These are phyloP conservation scores for Pulveroboletus sp. DNA, from an alignment of 768 basidiomycete species.

Conservation along the genomic window DNA sequence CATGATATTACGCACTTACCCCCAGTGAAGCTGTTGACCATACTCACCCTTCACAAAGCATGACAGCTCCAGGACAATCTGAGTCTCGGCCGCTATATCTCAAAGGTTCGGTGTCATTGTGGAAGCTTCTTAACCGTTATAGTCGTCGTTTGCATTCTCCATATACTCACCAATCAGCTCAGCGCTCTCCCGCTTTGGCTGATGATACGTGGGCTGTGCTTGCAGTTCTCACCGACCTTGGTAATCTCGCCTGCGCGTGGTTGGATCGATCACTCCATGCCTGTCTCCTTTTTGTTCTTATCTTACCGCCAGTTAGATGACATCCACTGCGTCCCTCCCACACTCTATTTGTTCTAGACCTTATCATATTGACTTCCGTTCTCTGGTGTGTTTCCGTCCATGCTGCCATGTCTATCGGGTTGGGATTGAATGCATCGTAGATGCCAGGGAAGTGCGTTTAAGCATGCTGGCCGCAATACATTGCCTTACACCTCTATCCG, in stretches of 20 bases:
- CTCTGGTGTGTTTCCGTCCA: conserved; percentile 11
- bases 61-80: conserved; percentile 19
- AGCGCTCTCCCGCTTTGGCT: conserved; percentile 14
- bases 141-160: conserved; percentile 11
- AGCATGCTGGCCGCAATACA: conserved; percentile 15
- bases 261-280: conserved; percentile 7
- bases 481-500: background rate
- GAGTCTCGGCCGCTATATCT: conserved; percentile 7
- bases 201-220: conserved; percentile 15
- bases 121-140: background rate
- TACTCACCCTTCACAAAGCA: background rate
- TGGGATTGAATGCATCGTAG: too few species aligned
- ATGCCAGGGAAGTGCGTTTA: conserved; percentile 17
- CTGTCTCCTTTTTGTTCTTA: background rate
- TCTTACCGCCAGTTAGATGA: background rate
- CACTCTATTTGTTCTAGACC: conserved; percentile 1
- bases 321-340: background rate
- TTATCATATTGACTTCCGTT: conserved; percentile 1
- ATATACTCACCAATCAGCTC: conserved; percentile 9
- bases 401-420: background rate
- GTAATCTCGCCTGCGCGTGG: conserved; percentile 4
- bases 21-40: too few species aligned
- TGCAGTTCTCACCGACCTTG: conserved; percentile 14
- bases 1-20: too few species aligned
- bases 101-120: conserved; percentile 10